Evolutionary conservation across 2,329 filamentous ascomycete genomes (phyloP), one percentile per base, ranked within the genome.

Genomic region (Phoma herbarum): DNA sequence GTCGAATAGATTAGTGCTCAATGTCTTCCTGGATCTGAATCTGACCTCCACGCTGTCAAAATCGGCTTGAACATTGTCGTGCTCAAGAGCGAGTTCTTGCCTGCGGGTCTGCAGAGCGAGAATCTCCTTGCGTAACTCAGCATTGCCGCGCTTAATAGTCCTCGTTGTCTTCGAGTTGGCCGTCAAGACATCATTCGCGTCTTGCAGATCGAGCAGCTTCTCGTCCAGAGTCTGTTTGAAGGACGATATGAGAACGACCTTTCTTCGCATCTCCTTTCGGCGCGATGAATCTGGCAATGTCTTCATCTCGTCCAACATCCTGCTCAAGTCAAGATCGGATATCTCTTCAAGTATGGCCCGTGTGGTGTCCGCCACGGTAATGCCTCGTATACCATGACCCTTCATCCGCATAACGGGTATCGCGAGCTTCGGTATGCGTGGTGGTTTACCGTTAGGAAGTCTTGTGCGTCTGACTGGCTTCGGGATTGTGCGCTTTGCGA

Each of bases 291-390:
- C 78, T 12, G 73, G 69, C 20, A 79, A 78, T 9, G 71, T 75
- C 35, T 70, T 65, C 16, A 72, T 47, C 39, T 70, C 70, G 29
- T 77, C 75, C 16, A 77, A 72, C 35, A 83, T 76, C 8, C 77
- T 77, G 5, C 73, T 70, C 12, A 83, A 67, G 3, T 78, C 80
- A 60, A 80, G 77, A 47, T 82, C 78, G 18, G 84, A 75, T 1
- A 79, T 81, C 60, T 85, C 82, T 56, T 80, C 79, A 54, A 83
- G 81, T 52, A 72, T 82, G 73, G 72, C 84, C 77, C 61, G 79
- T 70, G 85, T 77, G 2, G 84, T 83, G 54, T 85, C 83, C 39
- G 82, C 82, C 1, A 79, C 78, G 53, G 84, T 85, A 55, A 84
- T 79, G 20, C 71, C 71, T 29, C 66, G 68, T 7, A 76, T 65